Base-by-base conservation (phyloP, 2,329 filamentous ascomycete genomes). In the Fusarium sp. region DNA sequence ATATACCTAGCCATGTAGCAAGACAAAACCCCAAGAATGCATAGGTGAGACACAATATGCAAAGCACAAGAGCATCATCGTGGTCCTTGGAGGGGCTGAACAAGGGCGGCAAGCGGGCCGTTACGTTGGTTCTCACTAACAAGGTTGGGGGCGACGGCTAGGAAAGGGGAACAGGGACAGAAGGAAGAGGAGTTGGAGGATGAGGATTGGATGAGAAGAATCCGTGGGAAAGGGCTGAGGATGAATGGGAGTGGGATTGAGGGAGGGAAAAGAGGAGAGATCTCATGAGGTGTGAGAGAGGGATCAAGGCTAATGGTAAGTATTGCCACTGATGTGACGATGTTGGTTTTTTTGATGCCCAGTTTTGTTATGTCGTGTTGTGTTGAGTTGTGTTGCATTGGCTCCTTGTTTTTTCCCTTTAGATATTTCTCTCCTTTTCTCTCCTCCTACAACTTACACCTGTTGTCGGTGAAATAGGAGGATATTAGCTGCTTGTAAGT, bases 281-380 rank as follows among this genome's bases (percentile, higher is more conserved):
- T 34, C 32, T 34, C 32, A 17, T 45, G n/a, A 44, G 41, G n/a
- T 28, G 24, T 26, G 17, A 45, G 66, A 30, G 67, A 62, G 70
- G 58, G 62, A 76, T 68, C 70, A 75, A 75, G 66, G 69, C 74
- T 74, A 73, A 62, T 48, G 28, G 60, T 62, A 24, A 1, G 6
- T 62, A n/a, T 75, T 72, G 69, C 73, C 68, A 67, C 65, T 67
- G 38, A 68, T 68, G 62, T 68, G 62, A 68, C 45, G 62, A 67
- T 68, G 54, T 67, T 61, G 62, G 51, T 38, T 61, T 58, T 50
- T 58, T 54, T 50, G 24, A 41, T 60, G 71, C 70, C 70, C 59
- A 41, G 61, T 73, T 73, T 73, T 73, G 51, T 58, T 48, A 12
- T 48, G 41, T 22, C 15, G 15, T 68, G 55, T 70, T 61, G 64